These are phyloP conservation scores for Sarocladium strictum DNA, from an alignment of 2,329 filamentous ascomycete genomes.

Conservation along the genomic window DNA sequence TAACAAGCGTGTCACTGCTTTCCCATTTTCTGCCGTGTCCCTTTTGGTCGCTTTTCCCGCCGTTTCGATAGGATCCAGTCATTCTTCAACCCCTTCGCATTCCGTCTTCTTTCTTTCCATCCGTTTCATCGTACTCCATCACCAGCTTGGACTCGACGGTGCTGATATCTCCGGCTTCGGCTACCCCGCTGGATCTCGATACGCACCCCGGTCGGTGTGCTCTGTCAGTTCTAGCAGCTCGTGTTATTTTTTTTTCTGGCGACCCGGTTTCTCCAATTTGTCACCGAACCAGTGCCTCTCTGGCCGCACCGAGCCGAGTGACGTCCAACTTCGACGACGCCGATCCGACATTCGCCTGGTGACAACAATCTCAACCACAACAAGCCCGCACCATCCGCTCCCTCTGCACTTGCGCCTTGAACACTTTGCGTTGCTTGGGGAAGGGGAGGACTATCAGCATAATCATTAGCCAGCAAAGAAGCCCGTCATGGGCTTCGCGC, in stretches of 20 bases:
- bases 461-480: background rate
- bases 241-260: background rate
- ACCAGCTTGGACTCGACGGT: background rate
- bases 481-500: conserved; percentile 43
- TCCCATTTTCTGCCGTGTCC: background rate
- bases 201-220: background rate
- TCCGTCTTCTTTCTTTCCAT: background rate
- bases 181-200: conserved; percentile 5
- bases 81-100: background rate
- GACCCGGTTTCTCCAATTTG: background rate
- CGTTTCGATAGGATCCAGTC: too few species aligned
- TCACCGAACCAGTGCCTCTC: background rate
- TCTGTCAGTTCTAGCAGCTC: background rate
- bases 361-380: background rate
- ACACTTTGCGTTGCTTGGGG: background rate
- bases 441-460: conserved; percentile 2
- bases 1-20: background rate
- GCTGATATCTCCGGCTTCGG: background rate
- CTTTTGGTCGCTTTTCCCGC: too few species aligned
- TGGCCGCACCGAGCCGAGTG: conserved; percentile 6
- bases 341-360: background rate
- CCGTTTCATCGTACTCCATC: too few species aligned
- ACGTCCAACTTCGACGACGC: background rate
- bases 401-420: background rate
- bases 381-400: background rate